These are phyloP conservation scores for Pseudogymnoascus sp. DNA, from an alignment of 2,329 filamentous ascomycete genomes.

Conservation along the genomic window DNA sequence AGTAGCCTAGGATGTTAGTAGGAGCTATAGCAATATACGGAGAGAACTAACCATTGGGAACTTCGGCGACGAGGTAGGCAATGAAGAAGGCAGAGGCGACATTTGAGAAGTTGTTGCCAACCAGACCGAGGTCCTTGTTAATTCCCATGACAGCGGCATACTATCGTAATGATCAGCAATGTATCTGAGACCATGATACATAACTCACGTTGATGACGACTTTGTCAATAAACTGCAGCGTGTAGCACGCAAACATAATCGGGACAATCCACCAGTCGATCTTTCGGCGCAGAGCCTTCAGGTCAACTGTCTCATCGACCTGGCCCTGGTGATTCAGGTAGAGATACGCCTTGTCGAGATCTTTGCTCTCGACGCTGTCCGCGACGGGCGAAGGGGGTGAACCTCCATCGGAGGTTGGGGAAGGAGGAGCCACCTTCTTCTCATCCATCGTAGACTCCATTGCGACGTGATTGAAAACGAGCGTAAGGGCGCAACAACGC, in stretches of 20 bases:
- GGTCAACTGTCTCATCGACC: slow-evolving; percentile 29
- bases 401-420: not conserved
- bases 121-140: slow-evolving; percentile 43
- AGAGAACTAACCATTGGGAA: slow-evolving; percentile 44
- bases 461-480: not conserved
- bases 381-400: not conserved
- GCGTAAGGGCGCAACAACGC: not conserved
- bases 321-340: slow-evolving; percentile 30
- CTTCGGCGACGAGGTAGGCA: slow-evolving; percentile 49
- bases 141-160: slow-evolving; percentile 62
- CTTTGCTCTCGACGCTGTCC: slow-evolving; percentile 10
- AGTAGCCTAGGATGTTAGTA: slow-evolving; percentile 34
- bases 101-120: slow-evolving; percentile 54
- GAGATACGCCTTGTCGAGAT: slow-evolving; percentile 37
- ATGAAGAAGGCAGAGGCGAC: slow-evolving; percentile 56
- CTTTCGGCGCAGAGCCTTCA: slow-evolving; percentile 42
- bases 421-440: not conserved
- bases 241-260: slow-evolving; percentile 53
- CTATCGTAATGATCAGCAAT: slow-evolving; percentile 27
- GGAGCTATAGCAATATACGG: not conserved
- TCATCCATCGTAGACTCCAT: slow-evolving; percentile 6
- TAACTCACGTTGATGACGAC: slow-evolving; percentile 50
- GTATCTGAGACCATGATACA: not conserved
- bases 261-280: slow-evolving; percentile 53
- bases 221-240: slow-evolving; percentile 58